Base-by-base conservation (phyloP, 73 alveolate genomes). In the Blepharisma stoltei region DNA sequence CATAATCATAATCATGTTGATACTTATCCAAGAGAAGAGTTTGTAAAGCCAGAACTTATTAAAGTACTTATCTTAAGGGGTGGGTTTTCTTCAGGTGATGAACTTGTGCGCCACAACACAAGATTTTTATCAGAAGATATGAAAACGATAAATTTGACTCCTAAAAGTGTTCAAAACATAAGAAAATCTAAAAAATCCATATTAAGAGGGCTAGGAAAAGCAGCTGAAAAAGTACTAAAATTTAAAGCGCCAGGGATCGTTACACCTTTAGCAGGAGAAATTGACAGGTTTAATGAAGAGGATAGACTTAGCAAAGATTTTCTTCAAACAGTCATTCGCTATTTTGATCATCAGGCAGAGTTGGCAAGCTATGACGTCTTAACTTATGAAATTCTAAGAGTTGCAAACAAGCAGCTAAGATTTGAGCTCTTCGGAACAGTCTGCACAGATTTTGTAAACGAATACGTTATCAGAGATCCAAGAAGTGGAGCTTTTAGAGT, bases 361-460 rank as follows among this genome's bases (percentile, higher is more conserved):
- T 9, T 8, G 1, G 4, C 79, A 14, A n/a, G 3, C 1, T 69
- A 18, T 44, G 27, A 38, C 5, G 55, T 38, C 45, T 46, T 69
- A 5, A 69, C 79, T 1, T 43, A 44, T n/a, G 54, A 69, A n/a
- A 43, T 69, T 69, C 38, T 69, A 9, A 69, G 27, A 69, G 27
- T 69, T 4, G 79, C 54, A 1, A 9, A 43, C 11, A 25, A 69
- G 27, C 55, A 14, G 21, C 54, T 53, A 7, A 69, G 27, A 5
- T 69, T 69, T 25, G 65, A 69, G 65, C 76, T 69, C 27, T 44
- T 69, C 2, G 79, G 65, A 44, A 20, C 60, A 14, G 79, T 38
- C 14, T 60, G 73, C 73, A 60, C 46, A 1, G 23, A 60, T 38
- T 8, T 25, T 25, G 46, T 14, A 25, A 38, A 60, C 14, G 73